phyloP scores from a whole-genome alignment of 768 basidiomycete species.

The Rhizopogon vesiculosus region DNA sequence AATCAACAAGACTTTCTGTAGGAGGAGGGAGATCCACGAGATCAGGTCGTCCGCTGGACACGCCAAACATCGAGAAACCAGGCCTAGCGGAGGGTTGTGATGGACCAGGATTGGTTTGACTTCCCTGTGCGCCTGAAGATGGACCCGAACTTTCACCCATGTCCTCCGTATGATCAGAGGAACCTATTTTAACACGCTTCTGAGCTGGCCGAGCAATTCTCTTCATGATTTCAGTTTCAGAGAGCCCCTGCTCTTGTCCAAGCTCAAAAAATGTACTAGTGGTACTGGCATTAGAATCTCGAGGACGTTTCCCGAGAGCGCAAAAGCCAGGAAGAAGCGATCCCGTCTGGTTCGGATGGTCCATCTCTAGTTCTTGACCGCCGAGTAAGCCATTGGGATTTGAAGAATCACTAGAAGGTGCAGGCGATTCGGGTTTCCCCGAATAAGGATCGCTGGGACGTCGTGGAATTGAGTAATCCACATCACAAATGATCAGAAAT shows the following conservation, averaged over 20 bases:
- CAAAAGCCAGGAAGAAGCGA: conserved; percentile 33
- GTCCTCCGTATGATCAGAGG: conserved; percentile 16
- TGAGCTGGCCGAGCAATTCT: conserved; percentile 40
- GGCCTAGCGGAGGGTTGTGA: conserved; percentile 15
- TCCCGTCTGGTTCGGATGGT: conserved; percentile 10
- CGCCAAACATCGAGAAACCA: conserved; percentile 38
- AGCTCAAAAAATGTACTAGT: conserved; percentile 37
- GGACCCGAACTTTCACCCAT: conserved; percentile 10
- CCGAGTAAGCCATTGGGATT: conserved; percentile 9
- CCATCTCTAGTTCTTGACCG: conserved; percentile 3
- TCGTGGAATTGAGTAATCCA: conserved; percentile 8
- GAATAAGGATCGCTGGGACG: conserved; percentile 13
- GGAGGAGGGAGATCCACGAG: conserved; percentile 43
- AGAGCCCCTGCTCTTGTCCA: conserved; percentile 32
- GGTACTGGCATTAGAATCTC: conserved; percentile 45
- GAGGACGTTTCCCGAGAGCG: conserved; percentile 63
- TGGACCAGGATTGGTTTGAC: conserved; percentile 8
- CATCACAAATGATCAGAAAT: not conserved
- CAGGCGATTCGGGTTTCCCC: conserved; percentile 15
- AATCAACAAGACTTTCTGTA: conserved; percentile 47
- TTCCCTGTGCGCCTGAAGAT: conserved; percentile 9
- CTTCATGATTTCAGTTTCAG: conserved; percentile 34
- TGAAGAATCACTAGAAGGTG: conserved; percentile 16
- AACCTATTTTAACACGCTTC: conserved; percentile 44
- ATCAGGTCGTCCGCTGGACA: conserved; percentile 39